Base-by-base conservation (phyloP, 352 stramenopile species). In the Pelagophyceae sp. region DNA sequence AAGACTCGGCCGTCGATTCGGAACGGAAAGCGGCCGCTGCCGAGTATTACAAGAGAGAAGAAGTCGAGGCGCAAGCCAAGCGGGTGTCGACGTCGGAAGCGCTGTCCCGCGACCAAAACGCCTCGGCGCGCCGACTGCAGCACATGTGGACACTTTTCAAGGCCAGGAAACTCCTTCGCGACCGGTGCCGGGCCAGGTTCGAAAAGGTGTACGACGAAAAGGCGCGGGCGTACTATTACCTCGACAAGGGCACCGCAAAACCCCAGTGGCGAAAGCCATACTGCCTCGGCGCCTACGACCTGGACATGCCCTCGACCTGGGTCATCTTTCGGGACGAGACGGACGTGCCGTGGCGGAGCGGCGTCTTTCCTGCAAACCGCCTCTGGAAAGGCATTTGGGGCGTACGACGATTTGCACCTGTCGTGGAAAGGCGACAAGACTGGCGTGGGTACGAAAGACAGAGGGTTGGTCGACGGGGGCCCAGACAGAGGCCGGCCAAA, bases 291-390 rank as follows among this genome's bases (percentile, higher is more conserved):
- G 35, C 33, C 67, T 74, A 54, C 67, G 67, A 74, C 38, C 5
- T 74, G 2, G 3, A 33, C 15, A 0, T 74, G 23, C 3, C 29
- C 15, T 33, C 51, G 25, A n/a, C 6, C 3, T 74, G 67, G 67
- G 67, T 74, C 35, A 23, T 50, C 17, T 31, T 74, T 23, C 11
- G 33, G 15, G 67, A 74, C 67, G 67, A 74, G 38, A 74, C 67
- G 23, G 5, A 27, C 2, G 38, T 32, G 1, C 67, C 67, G 15
- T n/a, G n/a, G n/a, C n/a, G n/a, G n/a, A n/a, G n/a, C n/a, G n/a
- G n/a, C n/a, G n/a, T n/a, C n/a, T n/a, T n/a, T n/a, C n/a, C n/a
- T n/a, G n/a, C n/a, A n/a, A n/a, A n/a, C n/a, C n/a, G n/a, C n/a
- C n/a, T n/a, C n/a, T n/a, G n/a, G n/a, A n/a, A n/a, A n/a, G n/a